Conservation (phyloP, 208 protist species). For the Trypanosoma caninum region DNA sequence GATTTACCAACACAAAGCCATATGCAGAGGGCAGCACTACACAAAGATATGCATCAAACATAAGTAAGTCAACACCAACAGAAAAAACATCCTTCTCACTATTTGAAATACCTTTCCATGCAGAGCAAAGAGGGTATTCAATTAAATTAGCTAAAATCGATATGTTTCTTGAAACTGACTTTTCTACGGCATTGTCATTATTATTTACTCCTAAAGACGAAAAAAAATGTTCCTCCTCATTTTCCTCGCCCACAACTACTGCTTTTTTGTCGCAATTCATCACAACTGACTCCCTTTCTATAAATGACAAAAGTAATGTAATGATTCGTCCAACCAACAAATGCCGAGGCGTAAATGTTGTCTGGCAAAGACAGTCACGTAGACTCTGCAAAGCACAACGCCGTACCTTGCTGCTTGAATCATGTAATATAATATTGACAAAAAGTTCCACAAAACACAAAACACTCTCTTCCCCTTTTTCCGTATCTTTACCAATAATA, state of each 20-base stretch:
- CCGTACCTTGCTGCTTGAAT: slow-evolving; percentile 44
- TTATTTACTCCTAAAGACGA: no score
- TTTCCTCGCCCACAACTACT: not conserved
- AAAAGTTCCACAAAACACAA: slow-evolving; percentile 38
- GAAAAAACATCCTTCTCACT: no score
- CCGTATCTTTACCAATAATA: not conserved
- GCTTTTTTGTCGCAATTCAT: not conserved
- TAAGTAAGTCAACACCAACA: not conserved
- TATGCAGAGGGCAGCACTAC: slow-evolving; percentile 45
- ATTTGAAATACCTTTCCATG: slow-evolving; percentile 11
- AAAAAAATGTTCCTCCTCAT: no score
- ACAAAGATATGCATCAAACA: slow-evolving; percentile 30
- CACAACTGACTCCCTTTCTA: slow-evolving; percentile 36
- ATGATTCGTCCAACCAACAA: slow-evolving; percentile 36
- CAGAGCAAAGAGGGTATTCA: slow-evolving; percentile 32
- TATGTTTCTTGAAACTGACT: slow-evolving; percentile 26
- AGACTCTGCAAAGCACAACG: slow-evolving; percentile 43
- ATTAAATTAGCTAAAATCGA: slow-evolving; percentile 40
- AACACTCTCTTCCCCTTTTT: not conserved
- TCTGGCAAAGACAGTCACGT: slow-evolving; percentile 43
- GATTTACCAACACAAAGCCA: slow-evolving; percentile 11
- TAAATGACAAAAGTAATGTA: slow-evolving; percentile 49
- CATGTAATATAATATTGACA: slow-evolving; percentile 47
- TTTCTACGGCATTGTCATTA: slow-evolving; percentile 1
- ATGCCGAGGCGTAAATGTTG: slow-evolving; percentile 25